phyloP scores from a whole-genome alignment of 176 grass and related monocot genomes.

The bread wheat (Triticum aestivum) region DNA sequence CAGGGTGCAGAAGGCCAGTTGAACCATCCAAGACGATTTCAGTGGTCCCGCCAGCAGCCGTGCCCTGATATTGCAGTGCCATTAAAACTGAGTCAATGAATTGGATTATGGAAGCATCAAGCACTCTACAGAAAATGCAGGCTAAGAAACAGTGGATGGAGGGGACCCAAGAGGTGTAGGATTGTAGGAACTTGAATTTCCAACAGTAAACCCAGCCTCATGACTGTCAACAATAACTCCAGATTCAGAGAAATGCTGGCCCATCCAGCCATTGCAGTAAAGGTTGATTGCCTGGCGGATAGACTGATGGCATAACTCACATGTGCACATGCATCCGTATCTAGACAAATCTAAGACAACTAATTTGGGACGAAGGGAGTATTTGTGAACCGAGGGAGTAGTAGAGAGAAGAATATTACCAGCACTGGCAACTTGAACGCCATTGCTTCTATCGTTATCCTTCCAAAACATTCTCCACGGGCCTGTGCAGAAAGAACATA shows the following conservation, averaged over 20 bases:
- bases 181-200: not conserved
- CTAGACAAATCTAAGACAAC: too few relatives aligned
- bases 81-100: conserved; percentile 32
- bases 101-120: conserved; percentile 3
- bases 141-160: conserved; percentile 27
- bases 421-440: conserved; percentile 86
- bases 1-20: conserved; percentile 79
- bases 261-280: conserved; percentile 17
- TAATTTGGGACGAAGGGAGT: too few relatives aligned
- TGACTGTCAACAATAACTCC: conserved; percentile 27
- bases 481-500: conserved; percentile 39
- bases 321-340: not conserved
- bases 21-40: conserved; percentile 79
- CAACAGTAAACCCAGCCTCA: not conserved
- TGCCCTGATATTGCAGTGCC: conserved; percentile 46
- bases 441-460: conserved; percentile 99
- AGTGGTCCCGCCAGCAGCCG: conserved; percentile 83
- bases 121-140: conserved; percentile 15
- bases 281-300: not conserved
- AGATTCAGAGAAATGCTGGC: conserved; percentile 25
- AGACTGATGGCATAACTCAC: not conserved
- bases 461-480: conserved; percentile 97
- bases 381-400: too few relatives aligned
- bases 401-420: conserved; percentile 40
- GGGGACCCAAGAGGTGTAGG: conserved; percentile 8